Percentiles rank a stretch among this genome's conserved stretches.
Evolutionary conservation across 2,329 filamentous ascomycete species (phyloP).

Genomic region (Penicillium sp.): DNA sequence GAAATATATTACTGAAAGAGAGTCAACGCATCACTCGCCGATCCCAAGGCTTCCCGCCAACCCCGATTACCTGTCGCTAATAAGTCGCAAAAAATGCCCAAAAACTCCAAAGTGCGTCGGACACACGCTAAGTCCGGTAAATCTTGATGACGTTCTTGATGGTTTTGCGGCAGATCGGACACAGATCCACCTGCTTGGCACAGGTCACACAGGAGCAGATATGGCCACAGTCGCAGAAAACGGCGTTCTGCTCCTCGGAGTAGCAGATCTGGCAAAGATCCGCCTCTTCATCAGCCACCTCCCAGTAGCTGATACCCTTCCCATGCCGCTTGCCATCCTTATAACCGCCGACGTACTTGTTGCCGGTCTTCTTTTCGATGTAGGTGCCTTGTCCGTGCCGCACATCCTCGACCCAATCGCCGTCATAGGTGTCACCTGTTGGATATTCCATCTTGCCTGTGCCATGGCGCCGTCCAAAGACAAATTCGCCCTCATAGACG

Average conservation of each 20-base stretch:
- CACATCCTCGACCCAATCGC: slow-evolving; percentile 45
- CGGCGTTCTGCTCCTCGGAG: slow-evolving; percentile 55
- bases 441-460: slow-evolving; percentile 56
- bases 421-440: slow-evolving; percentile 48
- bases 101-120: slow-evolving; percentile 9
- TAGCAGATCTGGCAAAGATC: slow-evolving; percentile 60
- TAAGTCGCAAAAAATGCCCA: slow-evolving; percentile 1
- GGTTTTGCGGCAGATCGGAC: slow-evolving; percentile 57
- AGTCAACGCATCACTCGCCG: slow-evolving; percentile 1
- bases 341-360: slow-evolving; percentile 59
- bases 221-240: slow-evolving; percentile 62
- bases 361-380: slow-evolving; percentile 53
- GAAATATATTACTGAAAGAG: slow-evolving; percentile 4
- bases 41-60: not conserved
- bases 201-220: slow-evolving; percentile 59
- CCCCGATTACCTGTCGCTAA: slow-evolving; percentile 3
- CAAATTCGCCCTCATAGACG: slow-evolving; percentile 54
- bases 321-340: slow-evolving; percentile 57
- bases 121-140: slow-evolving; percentile 40
- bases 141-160: slow-evolving; percentile 57
- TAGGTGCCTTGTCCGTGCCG: slow-evolving; percentile 55
- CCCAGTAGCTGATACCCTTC: slow-evolving; percentile 59
- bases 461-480: slow-evolving; percentile 51
- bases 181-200: slow-evolving; percentile 55
- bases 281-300: slow-evolving; percentile 58